A percentile compares a stretch with the other conserved stretches of the same genome.
These are phyloP conservation scores for Vitis labrusca DNA, from an alignment of 164 flowering plant species.

Conservation along the genomic window DNA sequence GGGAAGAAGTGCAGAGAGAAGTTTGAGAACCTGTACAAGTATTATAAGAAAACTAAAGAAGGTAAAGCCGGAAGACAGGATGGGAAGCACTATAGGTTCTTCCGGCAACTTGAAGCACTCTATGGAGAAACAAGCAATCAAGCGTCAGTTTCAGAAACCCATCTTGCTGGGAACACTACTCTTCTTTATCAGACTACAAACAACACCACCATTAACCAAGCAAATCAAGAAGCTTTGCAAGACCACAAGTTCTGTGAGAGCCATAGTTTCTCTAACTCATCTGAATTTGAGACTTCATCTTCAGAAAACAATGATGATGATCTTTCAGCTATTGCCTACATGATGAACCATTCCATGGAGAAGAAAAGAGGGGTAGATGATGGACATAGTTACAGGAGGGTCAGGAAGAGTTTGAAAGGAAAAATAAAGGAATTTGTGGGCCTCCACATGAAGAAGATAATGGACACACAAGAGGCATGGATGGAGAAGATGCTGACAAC, in stretches of 20 bases:
- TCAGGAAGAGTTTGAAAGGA: conserved; percentile 50
- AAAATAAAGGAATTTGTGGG: conserved; percentile 67
- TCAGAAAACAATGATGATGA: conserved; percentile 37
- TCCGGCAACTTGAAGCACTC: conserved; percentile 85
- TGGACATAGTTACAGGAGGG: conserved; percentile 6
- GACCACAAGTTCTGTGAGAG: conserved; percentile 35
- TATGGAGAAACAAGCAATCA: conserved; percentile 52
- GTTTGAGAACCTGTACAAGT: conserved; percentile 88
- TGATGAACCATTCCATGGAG: conserved; percentile 15
- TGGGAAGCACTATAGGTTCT: conserved; percentile 87
- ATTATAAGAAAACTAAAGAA: conserved; percentile 90
- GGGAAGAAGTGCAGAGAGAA: conserved; percentile 95
- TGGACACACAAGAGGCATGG: conserved; percentile 77
- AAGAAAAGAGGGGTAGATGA: conserved; percentile 12
- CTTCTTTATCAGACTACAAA: conserved; percentile 16
- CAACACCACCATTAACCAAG: conserved; percentile 5
- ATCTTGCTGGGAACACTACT: conserved; percentile 7
- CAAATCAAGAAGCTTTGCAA: conserved; percentile 25
- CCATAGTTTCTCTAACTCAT: conserved; percentile 56
- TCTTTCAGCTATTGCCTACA: conserved; percentile 18
- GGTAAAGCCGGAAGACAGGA: conserved; percentile 93
- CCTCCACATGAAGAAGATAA: conserved; percentile 59
- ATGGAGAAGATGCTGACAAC: conserved; percentile 67
- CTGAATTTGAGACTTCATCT: conserved; percentile 59
- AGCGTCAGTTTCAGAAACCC: conserved; percentile 21